Evolutionary conservation across 2,329 filamentous ascomycete genomes (phyloP).

Genomic region (Phialophora macrospora): DNA sequence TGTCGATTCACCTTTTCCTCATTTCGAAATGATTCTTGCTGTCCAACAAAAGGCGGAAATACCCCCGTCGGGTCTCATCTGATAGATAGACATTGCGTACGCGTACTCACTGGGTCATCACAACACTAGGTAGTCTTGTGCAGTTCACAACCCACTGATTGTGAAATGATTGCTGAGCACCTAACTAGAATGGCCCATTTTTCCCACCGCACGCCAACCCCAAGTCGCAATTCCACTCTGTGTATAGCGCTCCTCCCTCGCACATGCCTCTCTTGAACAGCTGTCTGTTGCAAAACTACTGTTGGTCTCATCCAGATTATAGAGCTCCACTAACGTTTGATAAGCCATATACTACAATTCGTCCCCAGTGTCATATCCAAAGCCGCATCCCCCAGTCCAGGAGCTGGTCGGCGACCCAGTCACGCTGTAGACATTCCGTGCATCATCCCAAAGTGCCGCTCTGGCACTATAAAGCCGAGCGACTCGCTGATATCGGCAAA

Average conservation of each 20-base stretch:
- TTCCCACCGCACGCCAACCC: neutral
- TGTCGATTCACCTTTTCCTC: neutral
- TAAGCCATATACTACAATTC: constrained; percentile 9
- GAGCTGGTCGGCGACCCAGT: too few relatives aligned
- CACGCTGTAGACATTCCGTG: too few relatives aligned
- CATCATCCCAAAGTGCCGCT: too few relatives aligned
- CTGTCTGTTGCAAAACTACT: constrained; percentile 5
- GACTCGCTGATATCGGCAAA: too few relatives aligned
- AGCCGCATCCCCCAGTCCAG: too few relatives aligned
- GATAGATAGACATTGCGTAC: neutral
- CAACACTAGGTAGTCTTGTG: too few relatives aligned
- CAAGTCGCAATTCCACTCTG: neutral
- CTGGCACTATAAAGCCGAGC: too few relatives aligned
- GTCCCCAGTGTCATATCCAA: neutral
- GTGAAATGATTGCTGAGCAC: neutral
- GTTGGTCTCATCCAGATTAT: constrained; percentile 3
- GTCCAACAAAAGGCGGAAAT: neutral
- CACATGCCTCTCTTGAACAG: constrained; percentile 8
- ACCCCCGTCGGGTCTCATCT: neutral
- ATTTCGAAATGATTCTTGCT: neutral
- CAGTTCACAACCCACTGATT: neutral
- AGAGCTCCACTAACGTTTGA: constrained; percentile 10
- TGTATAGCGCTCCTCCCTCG: constrained; percentile 8
- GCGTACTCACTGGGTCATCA: too few relatives aligned
- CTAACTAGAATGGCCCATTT: constrained; percentile 6